Evolutionary conservation across 2,329 filamentous ascomycete genomes (phyloP).

Genomic region (Ascochyta viciae-villosae): DNA sequence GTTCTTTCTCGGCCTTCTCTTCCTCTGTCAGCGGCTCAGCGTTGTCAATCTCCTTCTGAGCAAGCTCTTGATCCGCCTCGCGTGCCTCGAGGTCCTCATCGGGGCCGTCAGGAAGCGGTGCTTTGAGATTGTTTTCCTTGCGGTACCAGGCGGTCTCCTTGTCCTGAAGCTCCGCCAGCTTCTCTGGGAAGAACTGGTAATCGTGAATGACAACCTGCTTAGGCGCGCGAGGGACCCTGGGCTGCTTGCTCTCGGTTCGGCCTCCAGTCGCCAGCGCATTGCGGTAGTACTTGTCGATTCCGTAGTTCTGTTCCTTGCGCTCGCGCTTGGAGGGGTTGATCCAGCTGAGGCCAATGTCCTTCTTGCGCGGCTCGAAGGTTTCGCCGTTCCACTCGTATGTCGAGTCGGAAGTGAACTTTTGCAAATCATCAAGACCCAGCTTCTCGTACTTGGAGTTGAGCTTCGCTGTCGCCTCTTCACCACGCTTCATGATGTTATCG

Average conservation of each 20-base stretch:
- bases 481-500: slow-evolving; percentile 83
- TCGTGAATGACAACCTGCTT: slow-evolving; percentile 93
- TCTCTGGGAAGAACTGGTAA: slow-evolving; percentile 93
- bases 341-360: slow-evolving; percentile 92
- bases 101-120: slow-evolving; percentile 84
- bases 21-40: slow-evolving; percentile 87
- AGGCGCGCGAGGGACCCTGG: slow-evolving; percentile 92
- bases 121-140: slow-evolving; percentile 96
- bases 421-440: slow-evolving; percentile 92
- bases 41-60: slow-evolving; percentile 92
- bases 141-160: slow-evolving; percentile 95
- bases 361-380: slow-evolving; percentile 83
- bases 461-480: slow-evolving; percentile 86
- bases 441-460: slow-evolving; percentile 96
- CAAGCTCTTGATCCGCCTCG: slow-evolving; percentile 83
- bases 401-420: slow-evolving; percentile 97
- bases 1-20: slow-evolving; percentile 85
- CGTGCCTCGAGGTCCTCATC: slow-evolving; percentile 87
- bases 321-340: slow-evolving; percentile 99
- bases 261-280: slow-evolving; percentile 85
- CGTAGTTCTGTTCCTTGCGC: slow-evolving; percentile 96
- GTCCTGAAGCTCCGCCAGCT: slow-evolving; percentile 87
- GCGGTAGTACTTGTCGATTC: slow-evolving; percentile 98
- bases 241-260: slow-evolving; percentile 82
- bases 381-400: slow-evolving; percentile 99